Percentiles rank a stretch among this genome's conserved stretches.
Evolutionary conservation across 1,139 yeast species (phyloP).

Genomic region (Casaregolazyma lundiana): DNA sequence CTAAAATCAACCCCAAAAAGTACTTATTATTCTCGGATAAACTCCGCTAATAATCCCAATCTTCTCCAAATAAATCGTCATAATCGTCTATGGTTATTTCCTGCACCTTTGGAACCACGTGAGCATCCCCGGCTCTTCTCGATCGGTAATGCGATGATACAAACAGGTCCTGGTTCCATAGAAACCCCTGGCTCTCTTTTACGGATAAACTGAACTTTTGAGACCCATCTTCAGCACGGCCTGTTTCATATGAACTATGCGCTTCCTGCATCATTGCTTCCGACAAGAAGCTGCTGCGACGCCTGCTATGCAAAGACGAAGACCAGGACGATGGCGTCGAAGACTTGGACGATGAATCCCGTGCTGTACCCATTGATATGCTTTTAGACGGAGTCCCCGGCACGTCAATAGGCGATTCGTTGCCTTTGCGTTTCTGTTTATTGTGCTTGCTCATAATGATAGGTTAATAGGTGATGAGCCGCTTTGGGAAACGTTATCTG

Average conservation of each 20-base stretch:
- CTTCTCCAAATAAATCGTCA: conserved; percentile 25
- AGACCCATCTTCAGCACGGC: conserved; percentile 25
- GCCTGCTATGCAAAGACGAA: conserved; percentile 48
- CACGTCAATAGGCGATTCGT: neutral
- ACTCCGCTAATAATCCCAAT: conserved; percentile 15
- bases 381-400: neutral
- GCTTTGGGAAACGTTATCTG: neutral
- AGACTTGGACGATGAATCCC: neutral
- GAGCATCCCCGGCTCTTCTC: conserved; percentile 12
- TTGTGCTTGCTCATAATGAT: neutral
- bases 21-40: neutral
- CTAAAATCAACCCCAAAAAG: neutral
- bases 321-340: conserved; percentile 1
- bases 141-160: conserved; percentile 60
- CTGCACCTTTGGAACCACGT: conserved; percentile 20
- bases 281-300: conserved; percentile 57
- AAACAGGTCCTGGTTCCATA: conserved; percentile 70
- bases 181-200: conserved; percentile 66
- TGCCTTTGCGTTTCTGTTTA: neutral
- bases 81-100: conserved; percentile 22
- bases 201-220: conserved; percentile 39
- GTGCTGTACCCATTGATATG: neutral
- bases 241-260: conserved; percentile 53
- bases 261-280: conserved; percentile 60
- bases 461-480: neutral